Percentiles rank a stretch among this genome's conserved stretches.
Conservation (phyloP, 1,284 basidiomycete genomes). For the Pseudozyma sp. region DNA sequence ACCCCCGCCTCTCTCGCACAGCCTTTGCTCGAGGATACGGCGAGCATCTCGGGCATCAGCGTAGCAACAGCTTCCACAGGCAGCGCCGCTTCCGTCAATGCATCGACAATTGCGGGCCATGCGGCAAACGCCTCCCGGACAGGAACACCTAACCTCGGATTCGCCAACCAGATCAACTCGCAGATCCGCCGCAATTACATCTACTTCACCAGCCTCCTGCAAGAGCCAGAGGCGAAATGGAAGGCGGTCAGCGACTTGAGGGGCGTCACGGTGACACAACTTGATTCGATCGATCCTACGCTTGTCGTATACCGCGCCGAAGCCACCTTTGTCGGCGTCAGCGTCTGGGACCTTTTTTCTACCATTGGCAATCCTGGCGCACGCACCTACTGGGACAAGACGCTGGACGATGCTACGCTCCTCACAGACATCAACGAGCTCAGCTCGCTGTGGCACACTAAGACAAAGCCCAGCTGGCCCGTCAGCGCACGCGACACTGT, state of each 20-base stretch:
- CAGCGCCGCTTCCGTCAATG: slow-evolving; percentile 29
- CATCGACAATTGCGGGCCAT: slow-evolving; percentile 9
- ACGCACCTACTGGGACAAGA: slow-evolving; percentile 87
- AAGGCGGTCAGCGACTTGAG: slow-evolving; percentile 82
- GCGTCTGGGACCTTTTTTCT: slow-evolving; percentile 94
- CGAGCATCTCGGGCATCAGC: slow-evolving; percentile 56
- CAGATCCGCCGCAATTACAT: slow-evolving; percentile 94
- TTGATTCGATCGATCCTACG: slow-evolving; percentile 97
- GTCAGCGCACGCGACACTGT: slow-evolving; percentile 83
- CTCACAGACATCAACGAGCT: slow-evolving; percentile 83
- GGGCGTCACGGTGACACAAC: slow-evolving; percentile 83
- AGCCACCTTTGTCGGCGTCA: slow-evolving; percentile 95
- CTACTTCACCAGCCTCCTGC: slow-evolving; percentile 92
- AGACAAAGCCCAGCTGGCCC: slow-evolving; percentile 56
- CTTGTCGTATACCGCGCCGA: slow-evolving; percentile 95
- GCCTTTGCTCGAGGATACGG: slow-evolving; percentile 46
- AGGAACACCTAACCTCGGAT: slow-evolving; percentile 63
- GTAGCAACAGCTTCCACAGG: slow-evolving; percentile 47
- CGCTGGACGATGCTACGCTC: slow-evolving; percentile 83
- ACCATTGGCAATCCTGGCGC: slow-evolving; percentile 86
- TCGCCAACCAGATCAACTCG: slow-evolving; percentile 74
- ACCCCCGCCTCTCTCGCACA: slow-evolving; percentile 27
- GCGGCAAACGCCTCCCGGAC: slow-evolving; percentile 74
- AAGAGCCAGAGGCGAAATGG: slow-evolving; percentile 99
- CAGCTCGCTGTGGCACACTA: slow-evolving; percentile 74